Evolutionary conservation across 164 flowering plant genomes (phyloP), one percentile per base, ranked within the genome.

Genomic region (Vitis amurensis): DNA sequence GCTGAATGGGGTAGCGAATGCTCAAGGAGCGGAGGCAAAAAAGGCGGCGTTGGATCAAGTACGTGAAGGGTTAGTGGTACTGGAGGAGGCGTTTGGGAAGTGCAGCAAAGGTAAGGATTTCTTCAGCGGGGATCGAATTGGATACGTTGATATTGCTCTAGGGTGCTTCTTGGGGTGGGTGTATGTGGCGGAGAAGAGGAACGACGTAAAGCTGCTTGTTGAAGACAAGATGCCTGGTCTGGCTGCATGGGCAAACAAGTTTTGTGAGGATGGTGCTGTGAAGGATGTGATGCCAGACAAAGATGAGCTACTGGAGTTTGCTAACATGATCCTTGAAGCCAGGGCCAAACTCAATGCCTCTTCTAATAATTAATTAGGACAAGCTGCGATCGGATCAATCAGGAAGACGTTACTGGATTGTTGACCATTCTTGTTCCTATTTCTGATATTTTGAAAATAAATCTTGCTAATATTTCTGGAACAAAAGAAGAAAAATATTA

Each of bases 111-210:
- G 92, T 50, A 83, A 83, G 71, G 61, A 51, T 11, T 88, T 88
- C 79, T 90, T 90, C 30, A 87, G 89, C 0, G 94, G 90, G 8
- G 89, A 88, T 3, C 10, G 16, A 9, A 80, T 89, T 14, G 91
- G 94, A 44, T 81, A 63, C 59, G 48, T 87, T 11, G 94, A 89
- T 70, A 85, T 89, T 62, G 87, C 82, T 1, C 56, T 88, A 1
- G 94, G 94, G 0, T 59, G 79, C 76, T 71, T 56, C 64, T 63
- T 89, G 80, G 89, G 81, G 3, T 86, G 89, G 88, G 1, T 86
- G 11, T 80, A 59, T 62, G 86, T 66, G 16, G 52, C 63, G 0
- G 90, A 84, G 78, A 79, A 50, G 51, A 7, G 68, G 53, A 55
- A 23, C 10, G 84, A 77, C 0, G 3, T 73, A 65, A 80, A 82